Evolutionary conservation across 2,329 filamentous ascomycete genomes (phyloP).

Genomic region (Aspergillus sp.): DNA sequence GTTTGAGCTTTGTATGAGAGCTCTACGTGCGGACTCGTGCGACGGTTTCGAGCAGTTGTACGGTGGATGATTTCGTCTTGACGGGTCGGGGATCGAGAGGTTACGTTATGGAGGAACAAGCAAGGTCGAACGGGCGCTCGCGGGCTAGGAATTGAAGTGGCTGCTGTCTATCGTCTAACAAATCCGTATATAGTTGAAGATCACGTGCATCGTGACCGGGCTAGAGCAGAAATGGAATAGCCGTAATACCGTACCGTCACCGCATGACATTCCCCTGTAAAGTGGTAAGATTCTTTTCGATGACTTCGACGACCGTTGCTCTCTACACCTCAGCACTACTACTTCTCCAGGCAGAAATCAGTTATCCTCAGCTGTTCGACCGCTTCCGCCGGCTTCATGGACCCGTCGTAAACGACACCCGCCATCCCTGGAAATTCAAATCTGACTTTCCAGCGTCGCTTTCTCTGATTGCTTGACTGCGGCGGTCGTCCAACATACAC

Average conservation of each 20-base stretch:
- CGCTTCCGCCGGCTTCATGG: neutral
- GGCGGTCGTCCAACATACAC: neutral
- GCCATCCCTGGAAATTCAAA: neutral
- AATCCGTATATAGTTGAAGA: no score
- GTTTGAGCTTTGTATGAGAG: no score
- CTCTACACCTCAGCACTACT: no score
- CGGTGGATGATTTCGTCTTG: conserved; percentile 39
- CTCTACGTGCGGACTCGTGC: conserved; percentile 28
- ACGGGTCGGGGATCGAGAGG: conserved; percentile 28
- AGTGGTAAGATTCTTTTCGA: no score
- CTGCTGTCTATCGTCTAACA: no score
- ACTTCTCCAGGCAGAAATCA: no score
- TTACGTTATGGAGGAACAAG: conserved; percentile 31
- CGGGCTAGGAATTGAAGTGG: conserved; percentile 21
- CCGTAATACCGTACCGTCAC: no score
- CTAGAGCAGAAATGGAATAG: no score
- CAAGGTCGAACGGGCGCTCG: conserved; percentile 30
- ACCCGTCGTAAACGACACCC: neutral
- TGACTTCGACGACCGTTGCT: no score
- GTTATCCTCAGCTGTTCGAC: neutral
- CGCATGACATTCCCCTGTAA: no score
- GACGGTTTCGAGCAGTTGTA: conserved; percentile 35
- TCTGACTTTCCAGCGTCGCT: neutral
- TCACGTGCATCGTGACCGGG: no score
- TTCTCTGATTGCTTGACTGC: neutral